Conservation (phyloP, 805 yeast species). For the Yueomyces sinensis region DNA sequence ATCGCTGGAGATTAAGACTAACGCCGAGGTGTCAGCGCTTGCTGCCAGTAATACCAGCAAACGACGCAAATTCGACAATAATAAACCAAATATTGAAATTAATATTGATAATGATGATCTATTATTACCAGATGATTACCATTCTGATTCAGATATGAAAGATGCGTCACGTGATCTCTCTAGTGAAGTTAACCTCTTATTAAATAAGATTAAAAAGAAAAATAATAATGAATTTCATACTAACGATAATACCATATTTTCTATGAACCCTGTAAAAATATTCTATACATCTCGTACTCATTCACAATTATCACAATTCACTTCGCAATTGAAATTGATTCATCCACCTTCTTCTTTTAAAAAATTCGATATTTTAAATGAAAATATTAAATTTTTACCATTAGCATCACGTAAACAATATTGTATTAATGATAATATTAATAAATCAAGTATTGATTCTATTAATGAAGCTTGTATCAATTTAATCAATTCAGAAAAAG, state of each 20-base stretch:
- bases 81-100: constrained; percentile 11
- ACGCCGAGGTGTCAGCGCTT: neutral
- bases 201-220: constrained; percentile 28
- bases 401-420: constrained; percentile 77
- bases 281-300: constrained; percentile 80
- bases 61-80: neutral
- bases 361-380: constrained; percentile 24
- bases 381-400: constrained; percentile 54
- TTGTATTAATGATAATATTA: constrained; percentile 58
- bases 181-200: constrained; percentile 35
- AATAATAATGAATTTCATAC: constrained; percentile 5
- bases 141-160: constrained; percentile 3
- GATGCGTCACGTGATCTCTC: constrained; percentile 17
- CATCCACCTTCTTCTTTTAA: constrained; percentile 46
- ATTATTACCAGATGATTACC: constrained; percentile 13
- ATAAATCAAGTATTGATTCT: constrained; percentile 31
- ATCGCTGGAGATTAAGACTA: neutral
- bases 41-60: neutral
- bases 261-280: constrained; percentile 32
- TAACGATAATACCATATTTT: neutral
- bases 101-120: constrained; percentile 18
- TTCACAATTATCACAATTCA: constrained; percentile 74
- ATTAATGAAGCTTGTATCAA: constrained; percentile 78
- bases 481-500: constrained; percentile 33
- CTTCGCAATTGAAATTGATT: constrained; percentile 47